Evolutionary conservation across 1,139 yeast genomes (phyloP), one percentile per base, ranked within the genome.

Genomic region (Diutina catenulata): DNA sequence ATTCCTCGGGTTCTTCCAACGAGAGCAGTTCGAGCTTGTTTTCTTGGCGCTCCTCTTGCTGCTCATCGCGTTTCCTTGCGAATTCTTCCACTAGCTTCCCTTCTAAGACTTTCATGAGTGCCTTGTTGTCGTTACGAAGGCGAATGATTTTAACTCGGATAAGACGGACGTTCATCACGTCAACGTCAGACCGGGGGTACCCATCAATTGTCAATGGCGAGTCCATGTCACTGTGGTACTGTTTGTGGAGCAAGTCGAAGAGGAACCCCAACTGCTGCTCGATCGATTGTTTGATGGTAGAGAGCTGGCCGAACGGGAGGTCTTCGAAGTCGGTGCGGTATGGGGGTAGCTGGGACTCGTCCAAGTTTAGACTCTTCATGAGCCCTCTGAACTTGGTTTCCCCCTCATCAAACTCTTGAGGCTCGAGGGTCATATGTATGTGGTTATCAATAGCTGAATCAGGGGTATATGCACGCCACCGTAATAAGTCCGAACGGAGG

Each of bases 121-220:
- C 53, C 41, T 63, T 66, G 44, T 78, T 64, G 54, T 88, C 96
- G 50, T 86, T 87, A 42, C 77, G 62, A 39, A 80, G 61, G 40
- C 82, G 62, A 36, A 81, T 76, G 29, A 87, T 74, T 48, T 70
- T 71, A 7, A 76, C 71, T 43, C 95, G 56, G 0, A 74, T 51
- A n/a, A 72, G 59, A 39, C 93, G 60, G 2, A 77, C 62, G 28
- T 81, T 69, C 3, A 80, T 76, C 5, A 88, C 82, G 49, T 91
- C 95, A 24, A 88, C 70, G 52, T 91, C 97, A 13, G 67, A 60
- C 28, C 96, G 63, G 0, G 98, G 98, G 47, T 73, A 91, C 27
- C 96, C 96, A 49, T 88, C 95, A 6, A 31, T 18, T 5, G 35
- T 31, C 5, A 31, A 25, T 2, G 7, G 13, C 16, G 21, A 21